Evolutionary conservation across 2,329 filamentous ascomycete genomes (phyloP).

Genomic region (Periconia sp.): DNA sequence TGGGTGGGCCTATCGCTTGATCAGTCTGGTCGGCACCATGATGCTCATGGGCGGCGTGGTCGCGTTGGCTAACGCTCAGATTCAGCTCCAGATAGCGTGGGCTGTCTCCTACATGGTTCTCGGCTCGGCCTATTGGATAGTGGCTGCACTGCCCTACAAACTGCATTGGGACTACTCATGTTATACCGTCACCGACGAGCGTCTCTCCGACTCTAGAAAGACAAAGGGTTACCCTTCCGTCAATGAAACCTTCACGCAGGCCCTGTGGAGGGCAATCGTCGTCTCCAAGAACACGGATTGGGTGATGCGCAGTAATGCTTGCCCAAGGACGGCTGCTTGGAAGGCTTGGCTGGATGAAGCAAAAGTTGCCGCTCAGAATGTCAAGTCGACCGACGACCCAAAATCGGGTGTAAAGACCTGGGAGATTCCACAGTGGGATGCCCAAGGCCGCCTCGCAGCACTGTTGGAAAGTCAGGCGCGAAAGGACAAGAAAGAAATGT

Average conservation of each 20-base stretch:
- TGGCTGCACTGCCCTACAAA: conserved; percentile 50
- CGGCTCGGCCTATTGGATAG: conserved; percentile 54
- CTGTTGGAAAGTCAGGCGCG: conserved; percentile 23
- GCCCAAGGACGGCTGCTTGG: conserved; percentile 48
- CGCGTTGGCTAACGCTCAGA: conserved; percentile 52
- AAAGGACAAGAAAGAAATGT: conserved; percentile 18
- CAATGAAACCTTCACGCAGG: conserved; percentile 48
- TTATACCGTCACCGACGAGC: conserved; percentile 45
- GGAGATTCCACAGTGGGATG: conserved; percentile 39
- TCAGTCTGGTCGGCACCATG: conserved; percentile 54
- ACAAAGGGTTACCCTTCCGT: conserved; percentile 34
- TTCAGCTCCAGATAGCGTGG: conserved; percentile 52
- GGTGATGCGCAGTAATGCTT: conserved; percentile 45
- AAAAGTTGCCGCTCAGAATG: conserved; percentile 17
- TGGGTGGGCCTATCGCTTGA: conserved; percentile 46
- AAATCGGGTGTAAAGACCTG: conserved; percentile 23
- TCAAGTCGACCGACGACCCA: conserved; percentile 12
- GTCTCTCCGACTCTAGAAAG: conserved; percentile 36
- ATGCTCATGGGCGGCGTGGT: conserved; percentile 58
- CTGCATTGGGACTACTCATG: conserved; percentile 53
- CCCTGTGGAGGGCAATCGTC: conserved; percentile 53
- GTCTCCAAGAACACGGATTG: conserved; percentile 48
- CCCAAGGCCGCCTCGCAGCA: conserved; percentile 23
- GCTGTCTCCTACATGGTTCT: conserved; percentile 54
- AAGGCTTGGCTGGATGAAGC: conserved; percentile 45